Conservation (phyloP, 2,329 filamentous ascomycete species). For the Fusarium sp. region DNA sequence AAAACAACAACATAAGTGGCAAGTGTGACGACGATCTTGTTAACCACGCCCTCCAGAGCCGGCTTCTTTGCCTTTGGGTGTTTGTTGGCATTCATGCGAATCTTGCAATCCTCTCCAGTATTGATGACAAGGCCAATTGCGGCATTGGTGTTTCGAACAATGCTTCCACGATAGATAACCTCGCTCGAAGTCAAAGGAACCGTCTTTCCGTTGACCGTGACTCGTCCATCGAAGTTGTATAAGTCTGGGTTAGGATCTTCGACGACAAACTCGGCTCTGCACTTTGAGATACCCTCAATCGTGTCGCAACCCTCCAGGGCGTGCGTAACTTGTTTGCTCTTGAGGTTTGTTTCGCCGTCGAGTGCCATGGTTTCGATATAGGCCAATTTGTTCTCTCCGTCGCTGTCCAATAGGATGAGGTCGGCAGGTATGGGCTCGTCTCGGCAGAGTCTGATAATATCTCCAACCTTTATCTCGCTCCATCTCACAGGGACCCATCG, state of each 20-base stretch:
- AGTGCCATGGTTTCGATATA: constrained; percentile 89
- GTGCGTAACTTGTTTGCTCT: constrained; percentile 76
- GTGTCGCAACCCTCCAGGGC: constrained; percentile 68
- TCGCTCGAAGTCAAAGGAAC: constrained; percentile 82
- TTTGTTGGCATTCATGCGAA: constrained; percentile 91
- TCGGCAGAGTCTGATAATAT: constrained; percentile 64
- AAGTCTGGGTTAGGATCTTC: constrained; percentile 84
- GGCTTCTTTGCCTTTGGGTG: constrained; percentile 88
- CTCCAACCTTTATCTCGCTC: constrained; percentile 62
- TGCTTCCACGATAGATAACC: constrained; percentile 86
- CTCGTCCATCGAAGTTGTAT: constrained; percentile 79
- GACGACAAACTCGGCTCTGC: constrained; percentile 72
- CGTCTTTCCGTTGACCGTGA: constrained; percentile 68
- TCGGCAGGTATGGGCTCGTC: constrained; percentile 88
- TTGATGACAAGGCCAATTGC: constrained; percentile 86
- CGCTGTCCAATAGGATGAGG: constrained; percentile 79
- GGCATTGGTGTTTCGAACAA: constrained; percentile 81
- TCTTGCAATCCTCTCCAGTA: constrained; percentile 90
- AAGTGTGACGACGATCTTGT: constrained; percentile 83
- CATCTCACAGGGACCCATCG: constrained; percentile 64
- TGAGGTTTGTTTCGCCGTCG: constrained; percentile 85
- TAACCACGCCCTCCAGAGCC: constrained; percentile 79
- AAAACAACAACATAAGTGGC: constrained; percentile 82
- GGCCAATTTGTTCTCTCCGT: constrained; percentile 81
- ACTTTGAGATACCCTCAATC: constrained; percentile 64